Percentiles rank a stretch among this genome's conserved stretches.
Evolutionary conservation across 2,329 filamentous ascomycete species (phyloP).

Genomic region (Cercospora berteroae): DNA sequence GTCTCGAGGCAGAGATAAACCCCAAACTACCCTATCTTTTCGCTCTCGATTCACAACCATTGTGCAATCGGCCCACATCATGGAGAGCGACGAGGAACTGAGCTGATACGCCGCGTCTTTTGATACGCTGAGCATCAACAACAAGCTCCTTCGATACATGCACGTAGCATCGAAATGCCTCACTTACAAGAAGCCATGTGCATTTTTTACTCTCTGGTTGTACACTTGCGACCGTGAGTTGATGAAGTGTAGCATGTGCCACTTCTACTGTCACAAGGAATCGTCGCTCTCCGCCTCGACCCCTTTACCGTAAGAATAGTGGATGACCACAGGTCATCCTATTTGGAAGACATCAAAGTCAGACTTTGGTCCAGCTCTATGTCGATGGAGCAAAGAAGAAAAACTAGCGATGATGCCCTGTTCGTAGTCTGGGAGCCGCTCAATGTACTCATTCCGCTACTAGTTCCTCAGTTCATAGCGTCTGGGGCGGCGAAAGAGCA

Average conservation of each 20-base stretch:
- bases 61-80: background rate
- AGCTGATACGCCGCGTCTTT: background rate
- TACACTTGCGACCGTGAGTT: background rate
- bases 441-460: background rate
- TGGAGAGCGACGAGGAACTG: background rate
- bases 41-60: too few relatives aligned
- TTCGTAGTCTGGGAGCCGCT: background rate
- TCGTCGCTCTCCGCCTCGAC: background rate
- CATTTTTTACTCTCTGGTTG: background rate
- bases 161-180: background rate
- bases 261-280: background rate
- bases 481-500: background rate
- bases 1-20: background rate
- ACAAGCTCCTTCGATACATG: background rate
- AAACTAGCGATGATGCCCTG: background rate
- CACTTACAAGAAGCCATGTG: background rate
- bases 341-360: background rate
- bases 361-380: background rate
- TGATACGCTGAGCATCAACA: background rate
- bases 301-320: background rate
- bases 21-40: too few relatives aligned
- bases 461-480: background rate
- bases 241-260: background rate
- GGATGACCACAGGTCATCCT: accelerated
- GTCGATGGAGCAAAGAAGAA: background rate